These are phyloP conservation scores for Dentipellis fragilis DNA, from an alignment of 768 basidiomycete genomes.

Conservation along the genomic window DNA sequence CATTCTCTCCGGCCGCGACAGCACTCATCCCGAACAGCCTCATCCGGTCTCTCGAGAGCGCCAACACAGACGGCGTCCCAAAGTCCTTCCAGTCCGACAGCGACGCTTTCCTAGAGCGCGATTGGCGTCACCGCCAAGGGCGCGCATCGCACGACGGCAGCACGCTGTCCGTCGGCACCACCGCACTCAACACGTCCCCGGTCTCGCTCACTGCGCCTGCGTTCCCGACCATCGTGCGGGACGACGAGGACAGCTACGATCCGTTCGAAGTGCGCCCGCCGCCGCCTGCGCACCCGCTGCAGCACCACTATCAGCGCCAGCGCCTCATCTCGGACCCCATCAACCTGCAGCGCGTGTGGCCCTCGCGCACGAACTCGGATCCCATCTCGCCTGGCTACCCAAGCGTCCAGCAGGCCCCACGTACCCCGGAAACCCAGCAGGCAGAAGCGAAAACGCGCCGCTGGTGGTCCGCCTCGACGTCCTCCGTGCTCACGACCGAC, in stretches of 20 bases:
- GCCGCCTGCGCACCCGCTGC: slow-evolving; percentile 1
- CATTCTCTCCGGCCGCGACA: slow-evolving; percentile 22
- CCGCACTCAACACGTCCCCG: slow-evolving; percentile 29
- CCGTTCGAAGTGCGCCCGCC: slow-evolving; percentile 34
- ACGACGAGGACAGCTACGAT: slow-evolving; percentile 30
- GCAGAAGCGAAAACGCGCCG: slow-evolving; percentile 6
- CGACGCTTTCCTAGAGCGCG: slow-evolving; percentile 40
- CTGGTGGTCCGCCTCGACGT: neutral
- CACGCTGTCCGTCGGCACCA: slow-evolving; percentile 11
- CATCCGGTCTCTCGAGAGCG: slow-evolving; percentile 39
- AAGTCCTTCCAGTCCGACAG: slow-evolving; percentile 43
- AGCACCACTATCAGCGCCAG: slow-evolving; percentile 15
- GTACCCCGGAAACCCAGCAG: neutral
- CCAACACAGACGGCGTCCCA: slow-evolving; percentile 22
- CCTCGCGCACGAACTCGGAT: slow-evolving; percentile 12
- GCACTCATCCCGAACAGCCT: slow-evolving; percentile 48
- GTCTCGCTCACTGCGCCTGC: slow-evolving; percentile 21
- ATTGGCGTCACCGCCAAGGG: slow-evolving; percentile 30
- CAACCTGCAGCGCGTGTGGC: slow-evolving; percentile 15
- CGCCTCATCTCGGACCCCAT: slow-evolving; percentile 17
- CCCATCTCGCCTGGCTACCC: slow-evolving; percentile 6
- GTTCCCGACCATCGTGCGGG: slow-evolving; percentile 16
- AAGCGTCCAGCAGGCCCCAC: neutral
- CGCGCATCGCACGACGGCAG: slow-evolving; percentile 11
- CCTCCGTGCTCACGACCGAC: slow-evolving; percentile 8